phyloP scores from a whole-genome alignment of 768 basidiomycete species.

The Trametes cubensis region DNA sequence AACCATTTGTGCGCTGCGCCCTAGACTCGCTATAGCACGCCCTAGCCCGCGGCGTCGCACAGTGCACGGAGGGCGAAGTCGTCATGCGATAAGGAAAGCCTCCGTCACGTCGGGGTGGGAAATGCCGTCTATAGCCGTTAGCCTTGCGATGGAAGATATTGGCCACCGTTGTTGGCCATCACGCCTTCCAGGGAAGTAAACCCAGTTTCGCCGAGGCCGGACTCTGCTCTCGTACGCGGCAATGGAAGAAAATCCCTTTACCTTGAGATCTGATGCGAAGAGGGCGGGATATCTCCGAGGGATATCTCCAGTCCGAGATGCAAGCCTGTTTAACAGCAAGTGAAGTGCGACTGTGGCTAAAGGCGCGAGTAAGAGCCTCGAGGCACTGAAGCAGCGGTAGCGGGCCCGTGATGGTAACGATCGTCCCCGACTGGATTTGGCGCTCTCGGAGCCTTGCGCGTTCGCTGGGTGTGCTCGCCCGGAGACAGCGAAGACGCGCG shows the following conservation, averaged over 20 bases:
- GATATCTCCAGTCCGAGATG: no score
- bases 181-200: not conserved
- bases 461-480: not conserved
- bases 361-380: not conserved
- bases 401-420: constrained; percentile 13
- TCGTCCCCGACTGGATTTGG: constrained; percentile 11
- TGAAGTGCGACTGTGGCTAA: not conserved
- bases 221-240: no score
- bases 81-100: constrained; percentile 18
- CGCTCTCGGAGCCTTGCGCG: not conserved
- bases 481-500: not conserved
- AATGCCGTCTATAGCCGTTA: constrained; percentile 12
- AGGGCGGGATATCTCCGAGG: no score
- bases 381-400: not conserved
- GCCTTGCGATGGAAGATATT: not conserved
- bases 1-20: not conserved
- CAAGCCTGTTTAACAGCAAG: no score
- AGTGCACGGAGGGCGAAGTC: not conserved
- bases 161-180: not conserved
- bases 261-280: no score
- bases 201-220: not conserved
- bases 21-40: no score
- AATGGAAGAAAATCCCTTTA: no score
- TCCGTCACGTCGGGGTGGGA: constrained; percentile 16
- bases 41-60: no score